These are phyloP conservation scores for Penicillium crystallinum DNA, from an alignment of 495 filamentous ascomycete species.

Conservation along the genomic window DNA sequence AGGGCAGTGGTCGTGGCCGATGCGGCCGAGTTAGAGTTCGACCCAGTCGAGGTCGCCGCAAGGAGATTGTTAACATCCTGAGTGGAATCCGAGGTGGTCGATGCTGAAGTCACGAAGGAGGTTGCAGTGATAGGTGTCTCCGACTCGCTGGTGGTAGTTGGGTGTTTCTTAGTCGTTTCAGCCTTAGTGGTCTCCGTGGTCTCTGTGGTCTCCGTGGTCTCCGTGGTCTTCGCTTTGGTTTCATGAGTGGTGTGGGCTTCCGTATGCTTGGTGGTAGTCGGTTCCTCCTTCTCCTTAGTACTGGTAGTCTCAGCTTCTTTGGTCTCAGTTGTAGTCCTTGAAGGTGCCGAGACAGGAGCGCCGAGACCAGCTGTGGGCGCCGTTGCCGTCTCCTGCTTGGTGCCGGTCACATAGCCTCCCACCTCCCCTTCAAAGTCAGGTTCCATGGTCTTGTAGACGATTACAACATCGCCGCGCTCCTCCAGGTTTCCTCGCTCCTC, in stretches of 20 bases:
- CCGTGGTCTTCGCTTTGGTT: slow-evolving; percentile 7
- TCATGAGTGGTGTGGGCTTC: slow-evolving; percentile 2
- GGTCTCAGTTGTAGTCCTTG: slow-evolving; percentile 3
- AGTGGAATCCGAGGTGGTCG: slow-evolving; percentile 9
- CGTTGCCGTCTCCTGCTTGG: slow-evolving; percentile 4
- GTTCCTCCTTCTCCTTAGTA: neutral
- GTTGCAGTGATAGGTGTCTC: slow-evolving; percentile 1
- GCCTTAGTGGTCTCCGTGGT: slow-evolving; percentile 6
- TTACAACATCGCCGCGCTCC: slow-evolving; percentile 13
- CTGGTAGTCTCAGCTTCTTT: slow-evolving; percentile 2
- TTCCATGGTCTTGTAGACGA: slow-evolving; percentile 15
- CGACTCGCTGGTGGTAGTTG: neutral
- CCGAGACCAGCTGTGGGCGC: slow-evolving; percentile 15
- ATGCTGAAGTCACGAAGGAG: slow-evolving; percentile 21
- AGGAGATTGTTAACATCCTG: slow-evolving; percentile 12
- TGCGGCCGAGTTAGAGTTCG: slow-evolving; percentile 10
- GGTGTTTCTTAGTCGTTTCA: neutral
- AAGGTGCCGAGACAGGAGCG: slow-evolving; percentile 13
- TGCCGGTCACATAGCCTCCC: slow-evolving; percentile 9
- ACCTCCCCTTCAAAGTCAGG: slow-evolving; percentile 12
- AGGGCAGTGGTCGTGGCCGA: slow-evolving; percentile 14
- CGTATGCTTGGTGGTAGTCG: slow-evolving; percentile 3
- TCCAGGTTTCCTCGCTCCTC: slow-evolving; percentile 8
- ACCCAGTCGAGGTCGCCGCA: slow-evolving; percentile 10
- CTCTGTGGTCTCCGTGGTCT: slow-evolving; percentile 7